Base-by-base conservation (phyloP, 2,329 filamentous ascomycete genomes). In the Fusarium begoniae region DNA sequence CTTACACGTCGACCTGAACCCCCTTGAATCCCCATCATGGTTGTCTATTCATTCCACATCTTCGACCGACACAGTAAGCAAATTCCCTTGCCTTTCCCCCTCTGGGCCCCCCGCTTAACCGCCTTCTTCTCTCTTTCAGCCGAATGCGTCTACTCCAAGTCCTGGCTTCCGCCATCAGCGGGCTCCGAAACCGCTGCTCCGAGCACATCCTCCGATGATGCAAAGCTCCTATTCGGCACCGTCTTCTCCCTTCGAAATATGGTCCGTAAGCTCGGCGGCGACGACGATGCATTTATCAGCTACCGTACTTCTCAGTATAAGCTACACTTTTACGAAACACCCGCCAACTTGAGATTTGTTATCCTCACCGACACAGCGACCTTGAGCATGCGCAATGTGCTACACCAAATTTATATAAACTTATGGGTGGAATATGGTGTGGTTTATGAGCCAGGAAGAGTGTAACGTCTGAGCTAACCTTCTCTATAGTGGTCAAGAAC, bases 381-480 rank as follows among this genome's bases (percentile, higher is more conserved):
- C 66, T 90, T 93, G 75, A 98, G 95, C 83, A 96, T 99, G 90
- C 90, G 95, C 50, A 94, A 97, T 78, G 96, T 97, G 28, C 85
- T 99, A 79, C 95, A 99, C 82, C 96, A 99, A 87, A 98, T 99
- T 72, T 99, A 98, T 83, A 97, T 98, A 66, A 98, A 97, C 82
- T 89, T 98, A 30, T 99, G 96, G 85, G 96, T 99, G 24, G 96
- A 99, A 85, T 99, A 96, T 79, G 92, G 93, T 94, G 83, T 67
- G 87, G 84, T 22, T 24, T n/a, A n/a, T n/a, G 13, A 20, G 26
- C 10, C 44, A 15, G 12, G 12, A 17, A 9, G 4, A 18, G 22
- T 35, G 14, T 26, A 6, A 15, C 11, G 3, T 30, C 26, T 11
- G 20, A 17, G 47, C 51, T 72, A 50, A 62, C 45, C 45, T 50